Percentiles rank a stretch among this genome's conserved stretches.
Evolutionary conservation across 371 early-diverging fungal species (phyloP).

Genomic region (Zancudomyces culisetae): DNA sequence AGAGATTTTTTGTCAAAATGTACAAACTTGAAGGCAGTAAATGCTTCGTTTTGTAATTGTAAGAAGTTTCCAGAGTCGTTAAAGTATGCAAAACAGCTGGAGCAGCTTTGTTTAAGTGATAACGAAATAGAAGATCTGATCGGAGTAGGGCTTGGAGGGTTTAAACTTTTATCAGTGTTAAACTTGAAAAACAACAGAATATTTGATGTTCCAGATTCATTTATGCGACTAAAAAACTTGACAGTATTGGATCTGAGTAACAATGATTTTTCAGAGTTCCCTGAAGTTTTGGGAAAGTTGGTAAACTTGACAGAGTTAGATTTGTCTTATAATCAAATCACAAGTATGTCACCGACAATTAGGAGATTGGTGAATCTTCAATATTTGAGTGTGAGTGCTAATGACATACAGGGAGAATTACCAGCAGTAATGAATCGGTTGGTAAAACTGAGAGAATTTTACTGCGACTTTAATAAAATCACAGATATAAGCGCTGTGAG

Average conservation of each 20-base stretch:
- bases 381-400: constrained; percentile 49
- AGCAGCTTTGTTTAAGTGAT: constrained; percentile 48
- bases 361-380: constrained; percentile 39
- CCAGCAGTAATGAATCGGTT: constrained; percentile 41
- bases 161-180: constrained; percentile 34
- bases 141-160: constrained; percentile 31
- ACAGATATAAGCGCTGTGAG: background rate
- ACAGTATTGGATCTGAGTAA: constrained; percentile 50
- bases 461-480: constrained; percentile 11
- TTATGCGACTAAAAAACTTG: constrained; percentile 33
- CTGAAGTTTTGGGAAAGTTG: constrained; percentile 38
- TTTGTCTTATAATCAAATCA: constrained; percentile 64
- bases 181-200: constrained; percentile 54
- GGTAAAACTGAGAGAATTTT: constrained; percentile 42
- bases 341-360: constrained; percentile 49
- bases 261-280: constrained; percentile 54
- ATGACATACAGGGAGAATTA: constrained; percentile 43
- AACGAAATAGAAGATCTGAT: constrained; percentile 47
- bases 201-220: constrained; percentile 33
- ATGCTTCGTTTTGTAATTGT: constrained; percentile 47
- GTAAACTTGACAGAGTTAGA: constrained; percentile 45
- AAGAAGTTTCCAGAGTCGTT: constrained; percentile 36
- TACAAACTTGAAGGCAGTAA: constrained; percentile 36
- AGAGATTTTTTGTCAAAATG: constrained; percentile 56
- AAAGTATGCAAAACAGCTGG: constrained; percentile 32